Base-by-base conservation (phyloP, 2,329 filamentous ascomycete species). In the Trichophyton simii region DNA sequence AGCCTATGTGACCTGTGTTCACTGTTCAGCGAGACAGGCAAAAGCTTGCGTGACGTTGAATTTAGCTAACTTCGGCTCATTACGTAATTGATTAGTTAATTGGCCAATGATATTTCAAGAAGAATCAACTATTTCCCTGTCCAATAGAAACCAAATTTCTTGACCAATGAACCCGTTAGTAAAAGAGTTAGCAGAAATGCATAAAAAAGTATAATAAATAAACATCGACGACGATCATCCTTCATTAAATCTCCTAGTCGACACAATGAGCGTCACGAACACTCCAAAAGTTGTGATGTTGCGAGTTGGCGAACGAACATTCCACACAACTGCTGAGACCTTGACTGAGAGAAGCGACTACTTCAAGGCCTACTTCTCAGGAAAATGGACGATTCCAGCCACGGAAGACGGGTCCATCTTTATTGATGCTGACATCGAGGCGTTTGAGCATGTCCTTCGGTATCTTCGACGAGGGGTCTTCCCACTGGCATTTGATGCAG, bases 391-490 rank as follows among this genome's bases (percentile, higher is more conserved):
- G 28, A 34, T 52, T 31, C 38, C 60, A 2, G 61, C 52, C 20
- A 44, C 59, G 41, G 54, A 64, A 2, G 61, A 64, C 20, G 60
- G 61, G 3, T 59, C 54, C 13, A 59, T 64, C 25, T 62, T 60
- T 28, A 54, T 64, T 36, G 63, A 64, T n/a, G 58, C 50, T n/a
- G 48, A 62, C 36, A n/a, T 31, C 11, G 22, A 36, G n/a, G 15
- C 58, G 3, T 64, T 64, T 44, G 58, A 59, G 38, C 48, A 59
- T 38, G 50, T 64, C 36, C 38, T 64, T n/a, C 25, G 48, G 11
- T 64, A 64, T 57, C 58, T 64, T 41, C 63, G 63, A 20, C 63
- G 52, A 8, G 63, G 63, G 3, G 41, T 55, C 28, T 64, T 64
- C 38, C 60, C 63, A 2, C 54, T 64, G 13, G 52, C 46, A 3